Percentiles rank a stretch among this genome's conserved stretches.
Conservation (phyloP, 2,329 filamentous ascomycete genomes). For the Aspergillus costaricaensis region DNA sequence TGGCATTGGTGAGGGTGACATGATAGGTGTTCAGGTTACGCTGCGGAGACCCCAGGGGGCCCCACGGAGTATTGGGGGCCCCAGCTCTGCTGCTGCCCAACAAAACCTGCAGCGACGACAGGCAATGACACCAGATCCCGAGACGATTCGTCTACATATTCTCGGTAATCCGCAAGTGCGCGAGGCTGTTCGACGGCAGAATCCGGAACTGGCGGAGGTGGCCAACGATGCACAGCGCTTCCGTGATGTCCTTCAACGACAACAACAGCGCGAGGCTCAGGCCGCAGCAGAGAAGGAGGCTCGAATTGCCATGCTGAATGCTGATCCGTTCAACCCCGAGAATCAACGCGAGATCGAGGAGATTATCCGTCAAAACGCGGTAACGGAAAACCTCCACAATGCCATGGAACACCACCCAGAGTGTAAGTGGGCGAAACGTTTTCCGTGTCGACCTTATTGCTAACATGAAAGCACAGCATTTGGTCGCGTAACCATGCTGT, state of each 20-base stretch:
- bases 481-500: slow-evolving; percentile 91
- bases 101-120: slow-evolving; percentile 33
- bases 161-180: slow-evolving; percentile 75
- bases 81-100: slow-evolving; percentile 31
- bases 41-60: slow-evolving; percentile 34
- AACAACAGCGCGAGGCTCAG: slow-evolving; percentile 69
- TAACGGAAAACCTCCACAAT: slow-evolving; percentile 93
- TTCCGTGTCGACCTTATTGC: slow-evolving; percentile 5
- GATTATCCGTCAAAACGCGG: slow-evolving; percentile 91
- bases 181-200: slow-evolving; percentile 68
- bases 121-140: slow-evolving; percentile 61
- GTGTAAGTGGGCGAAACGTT: slow-evolving; percentile 58
- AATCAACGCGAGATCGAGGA: slow-evolving; percentile 92
- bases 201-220: slow-evolving; percentile 74
- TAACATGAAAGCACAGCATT: slow-evolving; percentile 64
- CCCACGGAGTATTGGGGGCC: slow-evolving; percentile 30
- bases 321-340: slow-evolving; percentile 91
- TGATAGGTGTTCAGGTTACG: slow-evolving; percentile 81
- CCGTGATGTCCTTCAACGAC: slow-evolving; percentile 67
- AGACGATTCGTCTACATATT: slow-evolving; percentile 79
- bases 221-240: slow-evolving; percentile 77
- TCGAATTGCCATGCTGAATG: slow-evolving; percentile 81
- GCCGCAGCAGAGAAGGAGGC: slow-evolving; percentile 76
- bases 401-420: slow-evolving; percentile 97
- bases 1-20: slow-evolving; percentile 82